phyloP scores from a whole-genome alignment of 2,329 filamentous ascomycete species.

The Cladosporium oxysporum region DNA sequence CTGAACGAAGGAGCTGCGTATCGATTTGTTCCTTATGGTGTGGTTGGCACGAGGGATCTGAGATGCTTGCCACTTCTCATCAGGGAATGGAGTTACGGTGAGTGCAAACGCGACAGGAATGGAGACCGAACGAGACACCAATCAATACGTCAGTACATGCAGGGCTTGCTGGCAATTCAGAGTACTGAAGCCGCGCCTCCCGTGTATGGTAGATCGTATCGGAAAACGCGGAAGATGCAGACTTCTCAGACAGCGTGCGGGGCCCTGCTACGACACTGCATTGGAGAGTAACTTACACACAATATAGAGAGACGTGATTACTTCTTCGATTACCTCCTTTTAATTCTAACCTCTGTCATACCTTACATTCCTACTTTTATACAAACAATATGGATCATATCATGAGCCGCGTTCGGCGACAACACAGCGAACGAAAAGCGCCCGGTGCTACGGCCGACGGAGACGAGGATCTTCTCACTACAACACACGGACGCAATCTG shows the following conservation, averaged over 20 bases:
- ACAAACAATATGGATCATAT: background rate
- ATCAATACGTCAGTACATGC: background rate
- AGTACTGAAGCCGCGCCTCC: too few relatives aligned
- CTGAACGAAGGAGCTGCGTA: background rate
- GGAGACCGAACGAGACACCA: background rate
- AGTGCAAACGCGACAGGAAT: background rate
- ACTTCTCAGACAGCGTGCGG: too few relatives aligned
- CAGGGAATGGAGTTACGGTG: background rate
- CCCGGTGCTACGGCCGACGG: background rate
- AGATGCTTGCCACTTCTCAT: background rate
- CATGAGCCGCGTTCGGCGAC: constrained; percentile 5
- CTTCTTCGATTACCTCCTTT: too few relatives aligned
- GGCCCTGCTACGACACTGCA: too few relatives aligned
- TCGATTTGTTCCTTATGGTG: background rate
- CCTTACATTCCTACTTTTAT: background rate
- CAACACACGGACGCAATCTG: background rate
- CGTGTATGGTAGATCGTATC: too few relatives aligned
- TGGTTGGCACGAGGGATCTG: background rate
- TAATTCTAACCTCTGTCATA: background rate
- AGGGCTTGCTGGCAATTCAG: too few relatives aligned
- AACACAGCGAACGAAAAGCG: constrained; percentile 3
- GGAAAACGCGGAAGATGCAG: too few relatives aligned
- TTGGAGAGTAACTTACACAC: too few relatives aligned
- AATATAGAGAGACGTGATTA: too few relatives aligned
- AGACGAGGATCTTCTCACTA: background rate